Percentiles rank a stretch among this genome's conserved stretches.
These are phyloP conservation scores for Rhododendron williamsianum DNA, from an alignment of 148 eudicot genomes.

Conservation along the genomic window DNA sequence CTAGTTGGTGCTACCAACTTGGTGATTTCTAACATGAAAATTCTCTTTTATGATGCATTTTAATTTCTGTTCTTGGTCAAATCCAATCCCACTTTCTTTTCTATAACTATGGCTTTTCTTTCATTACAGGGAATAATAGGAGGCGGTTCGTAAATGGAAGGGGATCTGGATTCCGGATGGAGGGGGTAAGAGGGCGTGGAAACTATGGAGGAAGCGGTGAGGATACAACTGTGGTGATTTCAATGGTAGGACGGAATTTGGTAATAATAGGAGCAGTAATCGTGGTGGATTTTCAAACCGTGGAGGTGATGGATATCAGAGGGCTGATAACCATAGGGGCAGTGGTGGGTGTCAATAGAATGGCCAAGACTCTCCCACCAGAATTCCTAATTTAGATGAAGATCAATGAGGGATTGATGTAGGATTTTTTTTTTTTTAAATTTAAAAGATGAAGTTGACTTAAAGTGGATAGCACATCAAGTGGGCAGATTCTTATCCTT, in stretches of 20 bases:
- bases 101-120: background rate
- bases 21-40: background rate
- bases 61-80: background rate
- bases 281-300: conserved; percentile 41
- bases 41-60: background rate
- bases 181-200: conserved; percentile 65
- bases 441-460: background rate
- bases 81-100: background rate
- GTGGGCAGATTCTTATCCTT: background rate
- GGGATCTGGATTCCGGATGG: conserved; percentile 61
- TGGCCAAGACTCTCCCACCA: background rate
- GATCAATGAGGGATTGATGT: background rate
- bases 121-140: conserved; percentile 36
- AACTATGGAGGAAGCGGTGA: conserved; percentile 39
- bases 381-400: background rate
- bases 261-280: conserved; percentile 44
- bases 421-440: background rate
- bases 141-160: conserved; percentile 57
- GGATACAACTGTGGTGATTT: conserved; percentile 55
- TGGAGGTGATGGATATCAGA: conserved; percentile 52
- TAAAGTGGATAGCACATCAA: background rate
- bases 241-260: conserved; percentile 44
- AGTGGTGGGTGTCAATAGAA: conserved; percentile 4
- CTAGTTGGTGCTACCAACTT: background rate
- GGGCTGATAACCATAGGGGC: conserved; percentile 25